Conservation (phyloP, 441 rosid genomes). For the Rhodomyrtus psidioides region DNA sequence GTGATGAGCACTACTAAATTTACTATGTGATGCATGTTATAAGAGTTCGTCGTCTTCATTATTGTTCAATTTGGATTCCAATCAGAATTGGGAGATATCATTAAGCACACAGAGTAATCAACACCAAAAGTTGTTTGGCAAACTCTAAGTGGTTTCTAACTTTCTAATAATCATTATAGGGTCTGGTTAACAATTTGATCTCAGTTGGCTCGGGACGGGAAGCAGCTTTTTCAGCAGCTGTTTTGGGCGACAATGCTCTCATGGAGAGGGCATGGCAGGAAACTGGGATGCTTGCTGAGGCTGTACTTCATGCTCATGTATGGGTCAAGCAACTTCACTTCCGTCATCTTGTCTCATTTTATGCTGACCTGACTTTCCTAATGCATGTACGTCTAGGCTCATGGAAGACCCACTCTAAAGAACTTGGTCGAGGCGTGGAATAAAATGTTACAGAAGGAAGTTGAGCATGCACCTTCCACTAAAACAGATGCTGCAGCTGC, state of each 20-base stretch:
- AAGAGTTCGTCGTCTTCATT: background rate
- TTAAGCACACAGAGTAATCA: background rate
- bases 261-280: conserved; percentile 99
- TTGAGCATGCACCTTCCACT: conserved; percentile 54
- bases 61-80: background rate
- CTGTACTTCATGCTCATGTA: conserved; percentile 98
- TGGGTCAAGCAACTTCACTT: conserved; percentile 1
- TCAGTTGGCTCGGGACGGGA: conserved; percentile 88
- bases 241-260: conserved; percentile 91
- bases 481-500: conserved; percentile 93
- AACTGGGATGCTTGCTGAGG: conserved; percentile 98
- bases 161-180: conserved; percentile 31
- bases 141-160: background rate
- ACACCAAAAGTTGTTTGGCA: background rate
- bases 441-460: conserved; percentile 82
- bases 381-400: conserved; percentile 55
- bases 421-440: conserved; percentile 91
- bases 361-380: background rate
- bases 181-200: conserved; percentile 75
- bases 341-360: background rate
- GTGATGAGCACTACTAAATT: background rate
- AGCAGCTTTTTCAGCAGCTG: conserved; percentile 95
- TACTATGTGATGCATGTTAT: background rate
- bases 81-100: background rate
- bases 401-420: conserved; percentile 88